phyloP scores from a whole-genome alignment of 1,139 yeast genomes.

The Suhomyces yuchorum region DNA sequence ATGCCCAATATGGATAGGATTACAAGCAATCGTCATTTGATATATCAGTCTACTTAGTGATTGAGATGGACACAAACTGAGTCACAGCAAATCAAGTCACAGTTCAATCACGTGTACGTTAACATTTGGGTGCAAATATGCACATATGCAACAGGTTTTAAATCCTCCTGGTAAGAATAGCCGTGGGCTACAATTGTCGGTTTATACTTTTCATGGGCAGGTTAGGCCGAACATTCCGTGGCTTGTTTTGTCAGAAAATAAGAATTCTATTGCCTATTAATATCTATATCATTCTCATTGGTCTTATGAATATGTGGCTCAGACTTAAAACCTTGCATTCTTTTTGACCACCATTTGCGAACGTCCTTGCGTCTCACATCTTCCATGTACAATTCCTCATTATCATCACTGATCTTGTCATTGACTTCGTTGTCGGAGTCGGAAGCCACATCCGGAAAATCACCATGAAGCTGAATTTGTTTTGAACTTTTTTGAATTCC shows the following conservation, averaged over 20 bases:
- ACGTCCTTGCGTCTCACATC: constrained; percentile 42
- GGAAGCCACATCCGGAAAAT: constrained; percentile 20
- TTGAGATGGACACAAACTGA: constrained; percentile 1
- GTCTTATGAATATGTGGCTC: background rate
- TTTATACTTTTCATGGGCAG: constrained; percentile 1
- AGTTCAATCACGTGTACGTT: constrained; percentile 2
- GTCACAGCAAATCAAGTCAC: background rate
- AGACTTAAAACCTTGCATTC: constrained; percentile 33
- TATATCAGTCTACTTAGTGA: too few species aligned
- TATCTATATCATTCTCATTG: constrained; percentile 6
- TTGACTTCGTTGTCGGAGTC: constrained; percentile 22
- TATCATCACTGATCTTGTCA: constrained; percentile 33
- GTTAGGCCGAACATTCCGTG: constrained; percentile 1
- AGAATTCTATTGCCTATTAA: constrained; percentile 2
- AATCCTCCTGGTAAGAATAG: constrained; percentile 7
- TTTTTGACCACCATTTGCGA: constrained; percentile 48
- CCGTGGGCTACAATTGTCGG: constrained; percentile 4
- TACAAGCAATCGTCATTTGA: constrained; percentile 5
- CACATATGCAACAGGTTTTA: constrained; percentile 4
- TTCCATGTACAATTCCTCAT: constrained; percentile 38
- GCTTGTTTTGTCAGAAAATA: background rate
- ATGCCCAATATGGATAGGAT: constrained; percentile 4
- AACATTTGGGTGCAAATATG: constrained; percentile 10
- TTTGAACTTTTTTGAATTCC: constrained; percentile 23
- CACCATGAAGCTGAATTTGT: constrained; percentile 25